Base-by-base conservation (phyloP, 495 filamentous ascomycete species). In the Neurospora sp. region DNA sequence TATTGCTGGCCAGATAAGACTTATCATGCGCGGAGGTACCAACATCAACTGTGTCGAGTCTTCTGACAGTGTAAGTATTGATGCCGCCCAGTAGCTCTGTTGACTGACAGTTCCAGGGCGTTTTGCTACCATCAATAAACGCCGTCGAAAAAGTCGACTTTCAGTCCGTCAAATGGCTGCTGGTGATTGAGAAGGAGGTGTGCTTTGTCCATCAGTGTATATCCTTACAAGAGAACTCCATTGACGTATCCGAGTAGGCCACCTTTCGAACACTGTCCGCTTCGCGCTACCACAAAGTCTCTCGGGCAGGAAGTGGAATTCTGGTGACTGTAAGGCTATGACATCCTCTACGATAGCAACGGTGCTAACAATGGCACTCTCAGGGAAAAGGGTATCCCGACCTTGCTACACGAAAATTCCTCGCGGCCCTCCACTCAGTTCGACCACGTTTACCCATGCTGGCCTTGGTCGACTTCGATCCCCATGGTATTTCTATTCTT, bases 311-410 rank as follows among this genome's bases (percentile, higher is more conserved):
- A 31, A 74, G 74, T 20, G 78, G 76, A 4, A 74, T 84, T 22
- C 40, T 82, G 9, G 44, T 87, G 7, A 86, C 81, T 4, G 72
- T 79, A 72, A 31, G 79, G 6, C 38, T 40, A 68, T 40, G 14
- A 14, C 38, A 4, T 61, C 14, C 20, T 68, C 70, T 12, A 39
- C 6, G 5, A 37, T 9, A 9, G 31, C n/a, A 37, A n/a, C 65
- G 7, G 22, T 18, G 68, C 70, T 69, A 6, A 71, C 27, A 16
- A 9, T 59, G 22, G 35, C 37, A 9, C 8, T 14, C 9, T 16
- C 72, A 93, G 93, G 93, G 89, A 1, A 98, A 97, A 84, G 96
- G 96, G 0, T 98, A 96, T 80, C 94, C 96, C 0, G 96, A 99
- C 77, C 84, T 97, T 35, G 85, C 87, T 6, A 97, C 94, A 0